Conservation (phyloP, 164 flowering plant species). For the Amborella trichopoda region DNA sequence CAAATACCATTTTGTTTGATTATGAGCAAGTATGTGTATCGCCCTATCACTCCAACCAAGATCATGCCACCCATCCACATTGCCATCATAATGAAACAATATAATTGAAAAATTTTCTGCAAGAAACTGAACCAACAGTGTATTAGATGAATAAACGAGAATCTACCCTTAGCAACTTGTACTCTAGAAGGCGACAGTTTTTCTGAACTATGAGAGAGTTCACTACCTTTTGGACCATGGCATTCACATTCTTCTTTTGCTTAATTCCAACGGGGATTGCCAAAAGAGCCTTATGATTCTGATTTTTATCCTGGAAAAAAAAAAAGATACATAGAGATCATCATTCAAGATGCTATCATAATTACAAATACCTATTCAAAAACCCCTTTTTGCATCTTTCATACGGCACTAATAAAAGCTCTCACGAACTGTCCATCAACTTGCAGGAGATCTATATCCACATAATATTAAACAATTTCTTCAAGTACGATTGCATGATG, state of each 20-base stretch:
- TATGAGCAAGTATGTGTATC: slow-evolving; percentile 17
- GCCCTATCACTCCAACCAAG: slow-evolving; percentile 19
- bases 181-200: not conserved
- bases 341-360: not conserved
- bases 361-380: not conserved
- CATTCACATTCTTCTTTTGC: slow-evolving; percentile 20
- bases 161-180: not conserved
- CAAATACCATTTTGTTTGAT: slow-evolving; percentile 25
- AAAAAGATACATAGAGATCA: not conserved
- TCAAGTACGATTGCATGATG: no score
- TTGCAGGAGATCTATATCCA: no score
- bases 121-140: slow-evolving; percentile 21
- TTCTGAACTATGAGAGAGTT: not conserved
- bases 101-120: slow-evolving; percentile 14
- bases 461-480: no score
- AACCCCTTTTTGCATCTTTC: no score
- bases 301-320: slow-evolving; percentile 5
- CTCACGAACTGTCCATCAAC: no score
- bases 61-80: slow-evolving; percentile 22
- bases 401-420: no score
- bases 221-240: slow-evolving; percentile 20
- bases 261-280: slow-evolving; percentile 23
- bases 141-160: not conserved
- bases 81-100: slow-evolving; percentile 26
- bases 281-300: slow-evolving; percentile 11